Evolutionary conservation across 2,329 filamentous ascomycete genomes (phyloP).

Genomic region (Pseudogymnoascus sp.): DNA sequence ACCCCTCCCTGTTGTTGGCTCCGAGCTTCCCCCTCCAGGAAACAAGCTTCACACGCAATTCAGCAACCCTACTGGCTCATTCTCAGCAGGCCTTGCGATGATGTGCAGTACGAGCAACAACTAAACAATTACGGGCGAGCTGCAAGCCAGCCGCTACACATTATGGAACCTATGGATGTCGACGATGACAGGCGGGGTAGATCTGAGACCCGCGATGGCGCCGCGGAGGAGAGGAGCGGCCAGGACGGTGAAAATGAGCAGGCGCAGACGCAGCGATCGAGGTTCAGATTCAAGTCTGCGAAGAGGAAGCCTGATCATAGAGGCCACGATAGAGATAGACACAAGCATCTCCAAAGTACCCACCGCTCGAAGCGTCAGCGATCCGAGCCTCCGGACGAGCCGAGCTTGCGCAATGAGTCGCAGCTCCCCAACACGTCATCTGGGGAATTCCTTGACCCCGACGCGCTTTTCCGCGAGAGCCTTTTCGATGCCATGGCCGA

Average conservation of each 20-base stretch:
- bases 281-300: slow-evolving; percentile 25
- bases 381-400: slow-evolving; percentile 26
- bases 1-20: background rate
- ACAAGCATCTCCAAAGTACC: slow-evolving; percentile 14
- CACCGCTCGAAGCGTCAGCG: slow-evolving; percentile 9
- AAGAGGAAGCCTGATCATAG: slow-evolving; percentile 17
- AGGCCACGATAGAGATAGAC: slow-evolving; percentile 2
- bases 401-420: slow-evolving; percentile 31
- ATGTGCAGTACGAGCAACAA: background rate
- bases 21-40: background rate
- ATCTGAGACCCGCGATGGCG: background rate
- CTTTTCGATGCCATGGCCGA: slow-evolving; percentile 96
- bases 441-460: slow-evolving; percentile 46
- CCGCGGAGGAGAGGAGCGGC: background rate
- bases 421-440: slow-evolving; percentile 31
- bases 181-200: slow-evolving; percentile 4
- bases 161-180: background rate
- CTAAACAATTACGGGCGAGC: slow-evolving; percentile 4
- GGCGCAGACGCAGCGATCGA: slow-evolving; percentile 15
- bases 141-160: background rate
- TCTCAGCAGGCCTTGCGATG: background rate
- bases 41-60: background rate
- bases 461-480: slow-evolving; percentile 79
- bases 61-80: background rate
- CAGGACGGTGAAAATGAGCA: slow-evolving; percentile 12